phyloP scores from a whole-genome alignment of 2,329 filamentous ascomycete genomes.

The Sclerotinia spermophila region DNA sequence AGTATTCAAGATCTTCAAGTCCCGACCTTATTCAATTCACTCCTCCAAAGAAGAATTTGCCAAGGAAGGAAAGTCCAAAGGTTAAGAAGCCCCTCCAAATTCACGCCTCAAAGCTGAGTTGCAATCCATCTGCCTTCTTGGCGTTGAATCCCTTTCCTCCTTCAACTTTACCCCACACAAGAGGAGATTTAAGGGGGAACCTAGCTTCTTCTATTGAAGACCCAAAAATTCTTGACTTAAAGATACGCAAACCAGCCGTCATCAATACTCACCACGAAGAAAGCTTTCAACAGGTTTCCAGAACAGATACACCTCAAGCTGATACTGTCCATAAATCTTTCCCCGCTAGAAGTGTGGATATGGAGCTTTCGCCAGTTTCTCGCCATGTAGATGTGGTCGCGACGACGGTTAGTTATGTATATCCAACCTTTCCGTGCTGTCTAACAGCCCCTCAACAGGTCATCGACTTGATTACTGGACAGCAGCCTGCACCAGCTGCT shows the following conservation, averaged over 20 bases:
- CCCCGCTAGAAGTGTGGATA: neutral
- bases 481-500: neutral
- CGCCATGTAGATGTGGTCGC: neutral
- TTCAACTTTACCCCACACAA: neutral
- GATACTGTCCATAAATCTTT: neutral
- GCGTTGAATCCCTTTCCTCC: constrained; percentile 1
- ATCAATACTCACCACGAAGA: neutral
- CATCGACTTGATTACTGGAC: neutral
- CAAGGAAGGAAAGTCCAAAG: neutral
- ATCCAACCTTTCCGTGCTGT: neutral
- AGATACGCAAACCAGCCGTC: neutral
- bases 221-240: neutral
- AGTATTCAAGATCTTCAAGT: neutral
- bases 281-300: neutral
- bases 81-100: neutral
- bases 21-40: constrained; percentile 11
- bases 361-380: neutral
- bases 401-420: neutral
- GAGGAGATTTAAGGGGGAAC: neutral
- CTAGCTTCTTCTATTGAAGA: neutral
- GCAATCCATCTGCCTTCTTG: neutral
- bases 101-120: neutral
- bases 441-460: neutral
- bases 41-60: neutral
- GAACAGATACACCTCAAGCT: neutral